Conservation (phyloP, 2,329 filamentous ascomycete species). For the Cytospora chrysosperma region DNA sequence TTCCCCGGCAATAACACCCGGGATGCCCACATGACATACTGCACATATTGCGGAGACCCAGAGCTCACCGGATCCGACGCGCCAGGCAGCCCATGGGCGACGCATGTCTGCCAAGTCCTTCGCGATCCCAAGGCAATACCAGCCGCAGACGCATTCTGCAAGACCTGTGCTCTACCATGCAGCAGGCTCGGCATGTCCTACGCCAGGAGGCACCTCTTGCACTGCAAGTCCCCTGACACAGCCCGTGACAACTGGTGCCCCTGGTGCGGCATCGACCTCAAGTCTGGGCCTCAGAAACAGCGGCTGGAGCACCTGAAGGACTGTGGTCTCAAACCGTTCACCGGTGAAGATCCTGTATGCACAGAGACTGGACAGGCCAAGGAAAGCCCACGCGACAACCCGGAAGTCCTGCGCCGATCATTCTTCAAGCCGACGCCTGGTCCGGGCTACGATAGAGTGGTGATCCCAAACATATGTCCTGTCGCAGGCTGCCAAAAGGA, state of each 20-base stretch:
- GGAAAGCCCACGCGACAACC: conserved; percentile 15
- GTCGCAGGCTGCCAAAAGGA: conserved; percentile 4
- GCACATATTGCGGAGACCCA: conserved; percentile 16
- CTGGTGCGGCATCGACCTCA: conserved; percentile 25
- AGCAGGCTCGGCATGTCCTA: conserved; percentile 15
- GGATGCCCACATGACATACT: neutral
- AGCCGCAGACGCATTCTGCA: conserved; percentile 7
- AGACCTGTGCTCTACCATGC: conserved; percentile 13
- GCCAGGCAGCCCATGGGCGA: neutral
- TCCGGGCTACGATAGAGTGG: neutral
- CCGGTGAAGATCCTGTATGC: conserved; percentile 15
- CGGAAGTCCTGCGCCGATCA: neutral
- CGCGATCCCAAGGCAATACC: neutral
- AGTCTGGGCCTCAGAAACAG: neutral
- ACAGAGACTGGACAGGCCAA: conserved; percentile 1
- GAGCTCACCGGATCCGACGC: conserved; percentile 1
- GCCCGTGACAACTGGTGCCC: conserved; percentile 18
- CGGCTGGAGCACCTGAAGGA: conserved; percentile 13
- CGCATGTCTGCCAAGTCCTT: neutral
- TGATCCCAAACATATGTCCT: conserved; percentile 1
- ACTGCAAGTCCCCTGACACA: conserved; percentile 19
- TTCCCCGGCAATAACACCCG: conserved; percentile 5
- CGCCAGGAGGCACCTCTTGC: conserved; percentile 11
- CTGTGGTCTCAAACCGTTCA: conserved; percentile 7
- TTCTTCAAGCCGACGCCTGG: neutral